These are phyloP conservation scores for Sisymbrium irio DNA, from an alignment of 345 rosid species.

Conservation along the genomic window DNA sequence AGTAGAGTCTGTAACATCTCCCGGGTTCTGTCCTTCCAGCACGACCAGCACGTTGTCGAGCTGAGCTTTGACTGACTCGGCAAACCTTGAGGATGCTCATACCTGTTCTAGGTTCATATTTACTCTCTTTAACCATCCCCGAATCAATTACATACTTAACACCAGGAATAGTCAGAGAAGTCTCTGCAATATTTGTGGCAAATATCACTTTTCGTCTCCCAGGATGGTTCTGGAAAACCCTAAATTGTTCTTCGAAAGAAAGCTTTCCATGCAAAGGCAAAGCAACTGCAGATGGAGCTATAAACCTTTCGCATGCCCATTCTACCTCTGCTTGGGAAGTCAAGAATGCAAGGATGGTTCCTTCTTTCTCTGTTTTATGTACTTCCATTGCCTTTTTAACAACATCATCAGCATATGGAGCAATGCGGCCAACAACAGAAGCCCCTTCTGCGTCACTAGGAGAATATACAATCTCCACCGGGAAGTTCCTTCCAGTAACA, in stretches of 20 bases:
- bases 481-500: slow-evolving; percentile 72
- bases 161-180: slow-evolving; percentile 92
- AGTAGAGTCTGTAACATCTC: slow-evolving; percentile 75
- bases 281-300: slow-evolving; percentile 52
- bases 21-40: slow-evolving; percentile 97
- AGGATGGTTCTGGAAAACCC: slow-evolving; percentile 54
- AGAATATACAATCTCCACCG: slow-evolving; percentile 69
- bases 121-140: slow-evolving; percentile 81
- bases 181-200: slow-evolving; percentile 95
- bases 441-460: slow-evolving; percentile 42
- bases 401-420: slow-evolving; percentile 63
- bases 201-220: slow-evolving; percentile 86
- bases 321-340: slow-evolving; percentile 92
- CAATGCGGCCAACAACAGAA: slow-evolving; percentile 41
- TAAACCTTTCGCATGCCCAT: slow-evolving; percentile 83
- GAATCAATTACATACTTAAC: slow-evolving; percentile 86
- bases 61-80: slow-evolving; percentile 77
- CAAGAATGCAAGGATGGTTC: slow-evolving; percentile 83
- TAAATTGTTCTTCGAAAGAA: slow-evolving; percentile 61
- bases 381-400: slow-evolving; percentile 57
- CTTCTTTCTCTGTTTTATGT: slow-evolving; percentile 62
- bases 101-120: slow-evolving; percentile 69
- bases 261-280: slow-evolving; percentile 91
- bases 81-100: slow-evolving; percentile 82
- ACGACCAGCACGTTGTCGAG: slow-evolving; percentile 92